Base-by-base conservation (phyloP, 148 eudicot genomes). In the Dianthus caryophyllus region DNA sequence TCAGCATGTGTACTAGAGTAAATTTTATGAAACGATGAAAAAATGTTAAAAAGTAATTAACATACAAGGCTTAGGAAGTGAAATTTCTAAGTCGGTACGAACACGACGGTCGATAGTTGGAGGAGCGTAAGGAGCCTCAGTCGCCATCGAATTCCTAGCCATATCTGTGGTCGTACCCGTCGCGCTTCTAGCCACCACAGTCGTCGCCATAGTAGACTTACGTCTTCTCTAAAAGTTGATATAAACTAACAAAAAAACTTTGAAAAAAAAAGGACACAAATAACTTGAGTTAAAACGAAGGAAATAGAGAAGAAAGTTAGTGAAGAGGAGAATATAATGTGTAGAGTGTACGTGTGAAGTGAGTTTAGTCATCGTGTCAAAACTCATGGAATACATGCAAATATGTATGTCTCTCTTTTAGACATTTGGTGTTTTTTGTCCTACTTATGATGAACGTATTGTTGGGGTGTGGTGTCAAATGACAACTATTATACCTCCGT, bases 51-150 rank as follows among this genome's bases (percentile, higher is more conserved):
- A 7, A 33, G 38, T 33, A 30, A 63, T n/a, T n/a, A 3, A 69
- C 87, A 75, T 60, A 88, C 97, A 88, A 4, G 97, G 97, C 79
- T 88, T 91, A 16, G 87, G 95, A 61, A 91, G 78, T 10, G 79
- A 66, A 15, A 71, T 76, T 48, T 88, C 97, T 71, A 91, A 79
- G 46, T 91, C 91, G 1, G 82, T 71, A 11, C 89, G 86, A 26
- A 91, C 81, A n/a, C 51, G 70, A 18, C 95, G 76, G 61, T 81
- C 82, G 30, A 29, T 29, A 1, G 97, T 91, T 6, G 78, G 72
- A 38, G 85, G 88, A 16, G 91, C 87, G 49, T 73, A 80, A 38
- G 86, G 86, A 5, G 97, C 95, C 78, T 86, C 95, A 15, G 97
- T 79, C 2, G 76, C 74, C 83, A 86, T 22, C 0, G 80, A 59